Base-by-base conservation (phyloP, 257 asterid species). In the Solanum virginianum region DNA sequence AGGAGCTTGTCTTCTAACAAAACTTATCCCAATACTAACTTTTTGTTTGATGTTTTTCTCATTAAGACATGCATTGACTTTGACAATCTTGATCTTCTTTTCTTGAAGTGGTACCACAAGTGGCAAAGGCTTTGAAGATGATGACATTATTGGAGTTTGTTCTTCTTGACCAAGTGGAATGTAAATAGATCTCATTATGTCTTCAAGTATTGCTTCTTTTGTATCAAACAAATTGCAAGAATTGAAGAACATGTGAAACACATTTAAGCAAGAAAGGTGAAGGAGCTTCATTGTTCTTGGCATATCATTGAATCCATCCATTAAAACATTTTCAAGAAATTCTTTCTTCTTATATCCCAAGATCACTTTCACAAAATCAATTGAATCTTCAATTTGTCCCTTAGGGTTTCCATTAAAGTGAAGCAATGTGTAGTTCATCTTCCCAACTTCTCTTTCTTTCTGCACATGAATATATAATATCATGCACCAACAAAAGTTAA, bases 371-470 rank as follows among this genome's bases (percentile, higher is more conserved):
- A 90, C 91, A 17, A 83, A 81, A 43, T 83, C 89, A 22, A 90
- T 59, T 3, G 94, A 91, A 6, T 91, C 96, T 10, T 90, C 85
- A 1, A 91, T 62, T 8, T 59, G 9, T 10, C 41, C 65, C 65
- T 20, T 16, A 0, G 93, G 95, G 43, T 91, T 87, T 70, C 89
- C 85, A 1, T 81, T 87, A 41, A 32, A 57, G 84, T 92, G 94
- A 72, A 93, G 92, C 87, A 84, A 13, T 59, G 92, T 93, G 26
- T 88, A 57, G 60, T 92, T 93, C 89, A 87, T 77, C 85, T 92
- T 92, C 81, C 97, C 97, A 18, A 87, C 93, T 14, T 4, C 88
- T 39, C 83, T 56, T 84, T 93, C 97, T 87, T 87, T 93, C 93
- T 93, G 93, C 22, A 32, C 41, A 16, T 36, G 26, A 59, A 39